Conservation (phyloP, 2,329 filamentous ascomycete species). For the Kalaharituber pfeilii region DNA sequence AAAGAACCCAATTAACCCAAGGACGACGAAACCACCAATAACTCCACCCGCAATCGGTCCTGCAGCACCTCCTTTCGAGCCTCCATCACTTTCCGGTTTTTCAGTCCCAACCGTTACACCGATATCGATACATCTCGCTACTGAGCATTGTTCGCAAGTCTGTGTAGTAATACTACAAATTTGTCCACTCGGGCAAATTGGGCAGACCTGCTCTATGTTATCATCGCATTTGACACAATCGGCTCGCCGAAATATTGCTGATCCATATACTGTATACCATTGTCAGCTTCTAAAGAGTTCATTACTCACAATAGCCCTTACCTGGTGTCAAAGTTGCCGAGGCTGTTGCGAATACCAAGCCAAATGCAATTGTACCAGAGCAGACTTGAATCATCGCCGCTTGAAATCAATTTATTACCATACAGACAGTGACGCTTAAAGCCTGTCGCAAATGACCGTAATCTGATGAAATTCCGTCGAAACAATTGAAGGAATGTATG, state of each 20-base stretch:
- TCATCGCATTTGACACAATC: conserved; percentile 41
- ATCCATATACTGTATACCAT: not conserved
- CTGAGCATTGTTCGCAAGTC: conserved; percentile 43
- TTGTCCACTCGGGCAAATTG: not conserved
- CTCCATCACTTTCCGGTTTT: conserved; percentile 24
- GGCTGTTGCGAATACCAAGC: not conserved
- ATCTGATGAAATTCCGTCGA: too few relatives aligned
- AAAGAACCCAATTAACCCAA: conserved; percentile 59
- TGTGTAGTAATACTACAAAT: conserved; percentile 35
- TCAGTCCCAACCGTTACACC: conserved; percentile 22
- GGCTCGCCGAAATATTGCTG: not conserved
- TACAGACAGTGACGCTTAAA: not conserved
- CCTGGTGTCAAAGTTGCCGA: not conserved
- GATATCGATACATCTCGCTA: conserved; percentile 37
- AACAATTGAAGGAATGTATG: conserved; percentile 10
- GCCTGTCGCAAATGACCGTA: not conserved
- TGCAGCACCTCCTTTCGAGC: conserved; percentile 40
- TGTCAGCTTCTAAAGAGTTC: not conserved
- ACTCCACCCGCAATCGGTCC: conserved; percentile 87
- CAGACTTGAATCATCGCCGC: too few relatives aligned
- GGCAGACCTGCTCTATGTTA: not conserved
- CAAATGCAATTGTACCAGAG: too few relatives aligned
- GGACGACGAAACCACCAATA: conserved; percentile 59
- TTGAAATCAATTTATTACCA: not conserved
- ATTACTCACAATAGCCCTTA: not conserved